Evolutionary conservation across 2,329 filamentous ascomycete species (phyloP), one percentile per base, ranked within the genome.

Genomic region (Epichloe gansuensis): DNA sequence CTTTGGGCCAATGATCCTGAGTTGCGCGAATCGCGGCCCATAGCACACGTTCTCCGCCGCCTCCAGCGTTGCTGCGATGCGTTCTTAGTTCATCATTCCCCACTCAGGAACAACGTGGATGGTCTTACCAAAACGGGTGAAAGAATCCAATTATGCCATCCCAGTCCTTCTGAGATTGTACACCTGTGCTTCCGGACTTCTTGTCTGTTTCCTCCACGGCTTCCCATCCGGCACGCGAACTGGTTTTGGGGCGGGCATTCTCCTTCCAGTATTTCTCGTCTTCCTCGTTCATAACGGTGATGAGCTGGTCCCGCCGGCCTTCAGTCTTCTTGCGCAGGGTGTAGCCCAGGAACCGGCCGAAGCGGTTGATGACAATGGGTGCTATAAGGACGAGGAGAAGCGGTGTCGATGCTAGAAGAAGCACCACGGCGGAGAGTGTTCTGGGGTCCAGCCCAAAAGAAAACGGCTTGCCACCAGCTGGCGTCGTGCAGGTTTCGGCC

Each of bases 11-110:
- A 59, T 85, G 81, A 61, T 83, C 80, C 70, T 97, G 93, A 2
- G 89, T 96, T 42, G 91, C 89, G 55, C 88, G 82, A 55, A 98
- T 88, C 11, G 93, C 93, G 52, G 91, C 91, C 89, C 94, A 98
- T 28, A 98, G 81, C 44, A 98, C 93, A 66, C 93, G 79, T 71
- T 98, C 93, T 57, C 93, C 93, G 55, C 93, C 93, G 31, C 93
- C 93, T 52, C 93, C 93, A 49, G 93, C 93, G 72, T 98, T 97
- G 70, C 88, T 93, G 21, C 15, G 7, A 31, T 34, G 28, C 45
- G 46, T 61, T 44, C 57, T 28, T n/a, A 44, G 41, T 34, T 25
- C 5, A 34, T 17, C 3, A 11, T 7, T 39, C 25, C 8, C 11
- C 37, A 43, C 8, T 28, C 21, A 17, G 48, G 11, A 28, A 35